A percentile compares a stretch with the other conserved stretches of the same genome.
These are phyloP conservation scores for Thelephora ganbajun DNA, from an alignment of 768 basidiomycete species.

Conservation along the genomic window DNA sequence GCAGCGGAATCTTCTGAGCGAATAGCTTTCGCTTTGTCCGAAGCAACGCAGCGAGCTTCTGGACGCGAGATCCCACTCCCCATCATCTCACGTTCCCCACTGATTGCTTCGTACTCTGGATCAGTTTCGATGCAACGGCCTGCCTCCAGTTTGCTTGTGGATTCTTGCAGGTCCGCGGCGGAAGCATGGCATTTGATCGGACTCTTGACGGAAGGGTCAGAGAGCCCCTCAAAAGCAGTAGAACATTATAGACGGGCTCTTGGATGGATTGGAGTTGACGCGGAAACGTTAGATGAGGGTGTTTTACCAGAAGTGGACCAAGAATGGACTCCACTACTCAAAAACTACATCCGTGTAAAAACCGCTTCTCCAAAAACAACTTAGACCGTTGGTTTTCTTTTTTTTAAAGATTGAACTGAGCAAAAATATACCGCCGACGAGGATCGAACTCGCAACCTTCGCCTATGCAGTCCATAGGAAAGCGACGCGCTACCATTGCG, in stretches of 20 bases:
- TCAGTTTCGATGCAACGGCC: conserved; percentile 39
- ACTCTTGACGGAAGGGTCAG: conserved; percentile 36
- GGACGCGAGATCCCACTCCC: conserved; percentile 21
- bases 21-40: conserved; percentile 33
- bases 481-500: no score
- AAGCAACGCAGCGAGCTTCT: conserved; percentile 20
- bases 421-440: background rate
- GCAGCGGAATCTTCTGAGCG: conserved; percentile 60
- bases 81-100: conserved; percentile 24
- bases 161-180: conserved; percentile 55
- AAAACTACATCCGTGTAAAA: conserved; percentile 44
- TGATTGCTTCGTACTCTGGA: conserved; percentile 29
- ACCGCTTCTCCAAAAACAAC: no score
- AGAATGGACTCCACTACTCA: conserved; percentile 48
- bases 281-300: conserved; percentile 21
- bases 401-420: no score
- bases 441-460: background rate
- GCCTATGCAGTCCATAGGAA: no score
- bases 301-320: conserved; percentile 35
- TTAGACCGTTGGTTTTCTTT: no score
- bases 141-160: conserved; percentile 45
- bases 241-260: conserved; percentile 58
- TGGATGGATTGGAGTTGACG: conserved; percentile 44
- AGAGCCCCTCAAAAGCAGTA: conserved; percentile 28
- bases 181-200: conserved; percentile 70